Base-by-base conservation (phyloP, 169 alveolate genomes). In the Eimeria falciformis region DNA sequence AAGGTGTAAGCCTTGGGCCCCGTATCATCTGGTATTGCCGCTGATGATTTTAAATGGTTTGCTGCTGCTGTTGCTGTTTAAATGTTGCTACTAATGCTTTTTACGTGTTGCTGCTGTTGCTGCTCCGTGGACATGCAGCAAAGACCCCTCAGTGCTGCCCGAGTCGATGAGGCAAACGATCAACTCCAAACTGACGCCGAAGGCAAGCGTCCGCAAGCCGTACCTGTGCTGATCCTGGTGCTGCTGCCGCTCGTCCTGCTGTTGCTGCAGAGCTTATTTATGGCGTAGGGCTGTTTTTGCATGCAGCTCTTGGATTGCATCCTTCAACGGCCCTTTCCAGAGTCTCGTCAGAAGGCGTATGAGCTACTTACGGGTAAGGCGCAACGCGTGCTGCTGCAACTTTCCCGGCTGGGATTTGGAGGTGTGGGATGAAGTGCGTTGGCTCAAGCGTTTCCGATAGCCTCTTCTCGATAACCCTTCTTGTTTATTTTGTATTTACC, bases 301-400 rank as follows among this genome's bases (percentile, higher is more conserved):
- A 27, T 43, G 56, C 83, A 71, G 83, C 25, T 71, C 58, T 56
- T 71, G 56, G 83, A 71, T 5, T 71, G 83, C 33, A 56, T 71
- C 11, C 83, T 71, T 37, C 83, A 71, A 43, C 46, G 83, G 3
- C 83, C 83, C 29, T 71, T 71, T 43, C 83, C 83, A 4, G 83
- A 71, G 56, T 6, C 83, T 29, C 83, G 83, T 0, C 83, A 71
- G 56, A 53, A 71, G 55, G 29, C 58, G 11, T 71, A 71, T 25
- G 83, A 71, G 23, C 29, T 71, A 37, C 56, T 71, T 7, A 37
- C 29, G 56, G 83, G 83, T 71, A 37, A 3, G 56, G 17, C 17
- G 14, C n/a, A n/a, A n/a, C 23, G 29, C 29, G 56, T 71, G 79
- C 79, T 11, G 79, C 79, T 68, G 43, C 50, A 5, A n/a, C 79